Conservation (phyloP, 441 rosid species). For the Adansonia madagascariensis region DNA sequence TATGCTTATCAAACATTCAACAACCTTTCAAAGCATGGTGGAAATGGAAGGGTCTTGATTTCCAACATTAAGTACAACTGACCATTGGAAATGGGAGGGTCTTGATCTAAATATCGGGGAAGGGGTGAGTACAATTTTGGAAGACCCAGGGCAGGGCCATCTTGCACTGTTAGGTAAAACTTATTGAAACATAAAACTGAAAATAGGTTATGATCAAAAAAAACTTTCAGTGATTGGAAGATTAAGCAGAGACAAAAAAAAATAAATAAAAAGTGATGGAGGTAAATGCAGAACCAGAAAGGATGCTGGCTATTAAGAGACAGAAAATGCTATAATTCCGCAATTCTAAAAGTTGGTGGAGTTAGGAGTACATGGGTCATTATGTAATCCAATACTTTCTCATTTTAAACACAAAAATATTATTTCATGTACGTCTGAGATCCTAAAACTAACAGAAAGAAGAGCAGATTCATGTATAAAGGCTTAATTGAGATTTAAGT, state of each 20-base stretch:
- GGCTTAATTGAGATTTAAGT: not conserved
- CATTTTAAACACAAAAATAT: not conserved
- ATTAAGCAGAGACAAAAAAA: not conserved
- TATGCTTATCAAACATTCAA: not conserved
- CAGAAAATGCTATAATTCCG: not conserved
- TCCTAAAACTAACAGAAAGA: not conserved
- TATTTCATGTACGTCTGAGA: not conserved
- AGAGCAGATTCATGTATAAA: not conserved
- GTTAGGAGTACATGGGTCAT: not conserved
- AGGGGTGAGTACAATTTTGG: not conserved
- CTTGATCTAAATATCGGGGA: not conserved
- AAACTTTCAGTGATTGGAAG: not conserved
- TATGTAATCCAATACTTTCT: not conserved
- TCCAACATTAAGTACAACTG: not conserved
- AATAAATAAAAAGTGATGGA: not conserved
- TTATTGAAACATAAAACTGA: not conserved
- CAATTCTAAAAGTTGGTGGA: not conserved
- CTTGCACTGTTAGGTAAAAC: not conserved
- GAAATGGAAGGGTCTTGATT: not conserved
- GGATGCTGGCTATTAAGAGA: not conserved
- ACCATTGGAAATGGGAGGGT: not conserved
- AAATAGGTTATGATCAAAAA: not conserved
- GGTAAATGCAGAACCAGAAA: not conserved
- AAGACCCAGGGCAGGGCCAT: not conserved
- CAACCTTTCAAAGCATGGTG: not conserved